Evolutionary conservation across 345 rosid species (phyloP), one percentile per base, ranked within the genome.

Genomic region (Excoecaria agallocha): DNA sequence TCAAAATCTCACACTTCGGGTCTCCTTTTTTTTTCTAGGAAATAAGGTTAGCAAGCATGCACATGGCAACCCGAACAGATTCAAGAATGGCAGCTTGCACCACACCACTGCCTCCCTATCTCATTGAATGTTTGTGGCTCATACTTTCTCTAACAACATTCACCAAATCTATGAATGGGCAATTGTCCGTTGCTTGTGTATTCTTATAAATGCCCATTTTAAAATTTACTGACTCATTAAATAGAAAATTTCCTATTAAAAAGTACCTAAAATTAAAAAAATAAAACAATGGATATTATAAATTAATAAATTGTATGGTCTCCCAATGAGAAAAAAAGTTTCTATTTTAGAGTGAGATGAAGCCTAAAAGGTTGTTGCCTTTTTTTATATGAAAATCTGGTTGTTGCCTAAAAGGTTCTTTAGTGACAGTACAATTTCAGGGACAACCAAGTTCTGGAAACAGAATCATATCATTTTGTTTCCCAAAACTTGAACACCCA

Each of bases 1-100:
- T 71, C 74, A 59, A 71, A 70, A 71, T 25, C 41, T 25, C 46
- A 24, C 25, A 25, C 45, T 15, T 62, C 19, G n/a, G 12, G 30
- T 70, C 51, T 66, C 54, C 9, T 45, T 8, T 1, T 22, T 11
- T 24, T 43, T 12, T 68, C 22, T 50, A 3, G 12, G 43, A 13
- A 50, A 6, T 5, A 25, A 11, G 8, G 12, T 2, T 25, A 58
- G 19, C 65, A 9, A 58, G 38, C 16, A 0, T 43, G 50, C 73
- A 46, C 45, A 15, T 59, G 74, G 50, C 66, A 55, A 55, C 19
- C 55, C 72, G 13, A 30, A 13, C 72, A 58, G 20, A 12, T 15
- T 3, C 11, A 30, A 35, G 19, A 65, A 65, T 43, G 25, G 68
- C 24, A 16, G 25, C 16, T 8, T 59, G 17, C 65, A 16, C 43